These are phyloP conservation scores for Backusella morwellensis DNA, from an alignment of 192 early-diverging fungal species.

Conservation along the genomic window DNA sequence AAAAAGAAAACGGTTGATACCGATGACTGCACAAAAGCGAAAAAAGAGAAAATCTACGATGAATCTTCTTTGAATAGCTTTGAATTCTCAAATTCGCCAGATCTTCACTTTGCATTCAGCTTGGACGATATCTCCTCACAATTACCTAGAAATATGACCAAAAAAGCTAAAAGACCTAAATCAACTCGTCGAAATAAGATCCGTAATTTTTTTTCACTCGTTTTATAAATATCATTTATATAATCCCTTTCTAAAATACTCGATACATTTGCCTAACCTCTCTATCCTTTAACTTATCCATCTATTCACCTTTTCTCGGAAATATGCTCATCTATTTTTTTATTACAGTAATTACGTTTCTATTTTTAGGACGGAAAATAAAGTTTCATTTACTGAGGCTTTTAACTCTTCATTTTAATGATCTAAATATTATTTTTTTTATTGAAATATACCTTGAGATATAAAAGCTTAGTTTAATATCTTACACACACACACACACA, in stretches of 20 bases:
- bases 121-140: not conserved
- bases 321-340: not conserved
- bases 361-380: too few species aligned
- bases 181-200: not conserved
- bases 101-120: slow-evolving; percentile 11
- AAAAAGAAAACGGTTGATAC: not conserved
- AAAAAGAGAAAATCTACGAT: not conserved
- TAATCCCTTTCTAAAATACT: not conserved
- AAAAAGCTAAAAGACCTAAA: not conserved
- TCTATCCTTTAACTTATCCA: not conserved
- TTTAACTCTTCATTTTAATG: too few species aligned
- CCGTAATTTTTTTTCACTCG: slow-evolving; percentile 17
- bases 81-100: not conserved
- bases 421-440: too few species aligned
- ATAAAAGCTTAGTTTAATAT: too few species aligned
- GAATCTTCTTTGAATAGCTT: not conserved
- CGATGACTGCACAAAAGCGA: too few species aligned
- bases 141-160: not conserved
- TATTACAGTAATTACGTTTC: too few species aligned
- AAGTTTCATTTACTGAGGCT: too few species aligned
- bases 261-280: not conserved
- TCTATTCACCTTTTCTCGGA: not conserved
- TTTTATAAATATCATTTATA: not conserved
- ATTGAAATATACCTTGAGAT: too few species aligned
- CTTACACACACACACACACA: too few species aligned